Conservation (phyloP, 768 basidiomycete species). For the Candolleomyces aberdarensis region DNA sequence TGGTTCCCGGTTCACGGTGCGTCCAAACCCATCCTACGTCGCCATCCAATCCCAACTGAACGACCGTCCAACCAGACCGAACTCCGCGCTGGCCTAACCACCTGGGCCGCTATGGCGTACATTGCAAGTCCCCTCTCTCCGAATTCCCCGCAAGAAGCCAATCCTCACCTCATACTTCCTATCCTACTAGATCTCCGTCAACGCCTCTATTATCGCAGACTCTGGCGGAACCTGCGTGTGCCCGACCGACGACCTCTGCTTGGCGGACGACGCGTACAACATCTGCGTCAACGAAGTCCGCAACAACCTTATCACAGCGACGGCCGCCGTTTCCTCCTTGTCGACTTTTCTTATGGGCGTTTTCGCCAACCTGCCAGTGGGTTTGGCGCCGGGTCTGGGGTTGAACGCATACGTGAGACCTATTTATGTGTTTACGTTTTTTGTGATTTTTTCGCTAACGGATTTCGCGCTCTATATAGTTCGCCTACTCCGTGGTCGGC, state of each 20-base stretch:
- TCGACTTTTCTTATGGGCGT: slow-evolving; percentile 81
- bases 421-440: slow-evolving; percentile 25
- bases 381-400: slow-evolving; percentile 83
- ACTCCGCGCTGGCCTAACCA: slow-evolving; percentile 75
- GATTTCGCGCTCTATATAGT: slow-evolving; percentile 39
- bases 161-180: slow-evolving; percentile 7
- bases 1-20: slow-evolving; percentile 60
- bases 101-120: slow-evolving; percentile 87
- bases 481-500: slow-evolving; percentile 86
- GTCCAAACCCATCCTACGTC: slow-evolving; percentile 7
- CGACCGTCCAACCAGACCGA: slow-evolving; percentile 49
- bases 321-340: slow-evolving; percentile 73
- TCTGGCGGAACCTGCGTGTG: slow-evolving; percentile 84
- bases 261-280: slow-evolving; percentile 48
- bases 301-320: slow-evolving; percentile 79
- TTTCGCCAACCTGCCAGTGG: slow-evolving; percentile 86
- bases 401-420: slow-evolving; percentile 72
- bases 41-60: slow-evolving; percentile 1
- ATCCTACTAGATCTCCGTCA: slow-evolving; percentile 91
- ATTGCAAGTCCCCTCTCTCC: slow-evolving; percentile 46
- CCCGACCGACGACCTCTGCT: slow-evolving; percentile 53
- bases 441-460: background rate
- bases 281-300: slow-evolving; percentile 59
- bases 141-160: background rate
- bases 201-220: slow-evolving; percentile 73